Evolutionary conservation across 208 protist species (phyloP).

Genomic region (Trypanosoma mega): DNA sequence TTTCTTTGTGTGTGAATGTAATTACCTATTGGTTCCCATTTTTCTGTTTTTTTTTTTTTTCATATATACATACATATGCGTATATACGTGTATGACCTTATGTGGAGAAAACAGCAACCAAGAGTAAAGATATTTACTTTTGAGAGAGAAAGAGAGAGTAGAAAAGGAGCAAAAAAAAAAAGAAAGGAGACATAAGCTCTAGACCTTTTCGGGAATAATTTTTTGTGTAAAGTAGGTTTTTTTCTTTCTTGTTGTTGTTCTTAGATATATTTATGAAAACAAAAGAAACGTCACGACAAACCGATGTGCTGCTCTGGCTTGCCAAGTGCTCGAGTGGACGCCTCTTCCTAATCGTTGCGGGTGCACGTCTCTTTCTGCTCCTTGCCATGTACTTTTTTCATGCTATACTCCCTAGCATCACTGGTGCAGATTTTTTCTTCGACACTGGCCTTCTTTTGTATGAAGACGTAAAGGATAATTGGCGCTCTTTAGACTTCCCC

Average conservation of each 20-base stretch:
- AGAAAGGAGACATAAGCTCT: slow-evolving; percentile 4
- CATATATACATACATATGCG: not conserved
- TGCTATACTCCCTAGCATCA: slow-evolving; percentile 37
- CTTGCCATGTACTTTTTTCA: slow-evolving; percentile 43
- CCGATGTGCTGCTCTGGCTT: slow-evolving; percentile 32
- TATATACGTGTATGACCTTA: not conserved
- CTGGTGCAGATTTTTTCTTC: slow-evolving; percentile 43
- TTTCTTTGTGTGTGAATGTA: no score
- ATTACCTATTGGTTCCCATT: no score
- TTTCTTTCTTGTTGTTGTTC: slow-evolving; percentile 2
- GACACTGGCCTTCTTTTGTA: slow-evolving; percentile 56
- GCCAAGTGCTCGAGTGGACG: slow-evolving; percentile 37
- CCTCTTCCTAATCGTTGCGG: slow-evolving; percentile 40
- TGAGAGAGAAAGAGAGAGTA: not conserved
- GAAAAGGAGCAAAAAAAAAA: slow-evolving; percentile 1
- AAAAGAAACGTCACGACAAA: not conserved
- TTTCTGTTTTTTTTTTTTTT: not conserved
- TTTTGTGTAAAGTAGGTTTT: slow-evolving; percentile 13
- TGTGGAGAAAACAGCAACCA: not conserved
- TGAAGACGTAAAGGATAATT: slow-evolving; percentile 28
- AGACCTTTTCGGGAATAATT: slow-evolving; percentile 1
- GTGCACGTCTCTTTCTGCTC: slow-evolving; percentile 40
- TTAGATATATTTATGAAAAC: slow-evolving; percentile 5
- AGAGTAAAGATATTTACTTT: no score
- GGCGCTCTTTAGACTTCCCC: slow-evolving; percentile 43